Percentiles rank a stretch among this genome's conserved stretches.
Evolutionary conservation across 73 alveolate genomes (phyloP).

Genomic region (Paramecium sexaurelia): DNA sequence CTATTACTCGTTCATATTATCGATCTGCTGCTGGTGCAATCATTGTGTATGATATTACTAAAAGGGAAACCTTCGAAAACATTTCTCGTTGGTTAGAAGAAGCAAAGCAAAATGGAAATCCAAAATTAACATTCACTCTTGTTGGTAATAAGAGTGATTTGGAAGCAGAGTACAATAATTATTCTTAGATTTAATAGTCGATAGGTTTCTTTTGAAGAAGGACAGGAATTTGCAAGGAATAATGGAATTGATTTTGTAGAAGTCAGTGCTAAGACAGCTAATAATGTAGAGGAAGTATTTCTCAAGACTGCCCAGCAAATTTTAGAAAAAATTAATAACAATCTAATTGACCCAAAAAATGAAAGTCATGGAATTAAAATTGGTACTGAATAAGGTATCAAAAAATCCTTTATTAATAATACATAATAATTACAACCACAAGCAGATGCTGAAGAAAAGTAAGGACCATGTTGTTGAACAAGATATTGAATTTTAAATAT

Average conservation of each 20-base stretch:
- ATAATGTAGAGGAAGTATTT: conserved; percentile 73
- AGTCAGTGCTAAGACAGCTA: conserved; percentile 77
- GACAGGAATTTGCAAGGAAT: conserved; percentile 71
- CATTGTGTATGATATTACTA: conserved; percentile 93
- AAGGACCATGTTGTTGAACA: conserved; percentile 12
- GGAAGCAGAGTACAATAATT: conserved; percentile 56
- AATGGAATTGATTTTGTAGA: conserved; percentile 72
- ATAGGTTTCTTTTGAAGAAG: conserved; percentile 76
- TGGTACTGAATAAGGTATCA: conserved; percentile 55
- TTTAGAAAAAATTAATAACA: conserved; percentile 57
- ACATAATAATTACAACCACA: background rate
- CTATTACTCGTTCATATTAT: conserved; percentile 90
- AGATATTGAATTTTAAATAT: background rate
- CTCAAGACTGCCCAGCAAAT: conserved; percentile 60
- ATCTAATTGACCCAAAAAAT: conserved; percentile 61
- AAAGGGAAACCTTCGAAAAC: conserved; percentile 79
- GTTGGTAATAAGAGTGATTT: conserved; percentile 95
- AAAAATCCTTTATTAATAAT: background rate
- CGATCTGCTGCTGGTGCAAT: conserved; percentile 94
- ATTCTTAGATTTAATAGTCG: conserved; percentile 28
- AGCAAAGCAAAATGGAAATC: conserved; percentile 86
- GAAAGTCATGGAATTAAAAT: conserved; percentile 66
- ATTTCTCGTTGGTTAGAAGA: conserved; percentile 90
- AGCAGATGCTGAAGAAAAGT: background rate
- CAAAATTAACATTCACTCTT: conserved; percentile 84